These are phyloP conservation scores for Blastocystis hominis DNA, from an alignment of 352 stramenopile genomes.

Conservation along the genomic window DNA sequence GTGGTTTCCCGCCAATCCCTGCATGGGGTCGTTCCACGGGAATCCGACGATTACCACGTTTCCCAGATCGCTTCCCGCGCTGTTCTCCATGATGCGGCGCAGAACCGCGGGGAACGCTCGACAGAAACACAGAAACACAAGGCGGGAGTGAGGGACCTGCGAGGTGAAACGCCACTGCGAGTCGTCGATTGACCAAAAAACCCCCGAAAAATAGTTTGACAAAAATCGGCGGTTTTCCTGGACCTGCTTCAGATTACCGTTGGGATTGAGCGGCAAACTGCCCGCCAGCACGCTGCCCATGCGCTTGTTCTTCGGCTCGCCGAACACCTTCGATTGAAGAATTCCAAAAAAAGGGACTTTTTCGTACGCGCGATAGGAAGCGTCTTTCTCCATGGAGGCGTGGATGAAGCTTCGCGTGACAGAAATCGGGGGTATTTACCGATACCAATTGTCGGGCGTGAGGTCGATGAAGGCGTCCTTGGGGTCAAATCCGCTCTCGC, in stretches of 20 bases:
- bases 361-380: background rate
- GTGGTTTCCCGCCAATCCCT: background rate
- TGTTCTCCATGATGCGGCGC: background rate
- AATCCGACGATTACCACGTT: background rate
- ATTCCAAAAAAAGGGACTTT: background rate
- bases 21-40: background rate
- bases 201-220: constrained; percentile 5
- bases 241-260: background rate
- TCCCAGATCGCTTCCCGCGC: background rate
- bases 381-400: background rate
- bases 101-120: background rate
- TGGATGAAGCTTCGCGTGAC: background rate
- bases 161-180: too few species aligned
- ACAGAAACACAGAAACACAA: background rate
- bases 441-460: background rate
- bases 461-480: background rate
- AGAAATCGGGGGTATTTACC: background rate
- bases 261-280: background rate
- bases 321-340: background rate
- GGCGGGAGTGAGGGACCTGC: background rate
- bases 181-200: background rate
- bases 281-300: background rate
- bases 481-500: background rate
- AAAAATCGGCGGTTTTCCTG: constrained; percentile 13
- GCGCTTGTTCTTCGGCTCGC: background rate